Evolutionary conservation across 2,329 filamentous ascomycete genomes (phyloP).

Genomic region (Ramularia endophylla): DNA sequence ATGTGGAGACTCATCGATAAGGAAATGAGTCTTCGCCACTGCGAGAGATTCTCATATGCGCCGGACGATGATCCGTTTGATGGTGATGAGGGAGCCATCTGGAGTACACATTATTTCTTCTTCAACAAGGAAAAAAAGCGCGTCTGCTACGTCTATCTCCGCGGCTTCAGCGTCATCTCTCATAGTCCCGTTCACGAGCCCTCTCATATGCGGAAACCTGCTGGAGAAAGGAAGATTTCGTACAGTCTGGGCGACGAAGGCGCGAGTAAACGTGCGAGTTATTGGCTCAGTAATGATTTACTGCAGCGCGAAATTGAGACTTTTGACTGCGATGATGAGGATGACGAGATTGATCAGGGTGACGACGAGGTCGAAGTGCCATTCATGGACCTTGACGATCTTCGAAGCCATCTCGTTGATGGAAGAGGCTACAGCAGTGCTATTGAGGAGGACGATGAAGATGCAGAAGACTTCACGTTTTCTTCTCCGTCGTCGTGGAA

Average conservation of each 20-base stretch:
- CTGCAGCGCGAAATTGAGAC: conserved; percentile 20
- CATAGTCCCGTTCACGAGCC: conserved; percentile 49
- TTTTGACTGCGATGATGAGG: conserved; percentile 28
- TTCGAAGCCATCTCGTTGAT: conserved; percentile 29
- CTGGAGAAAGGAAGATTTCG: conserved; percentile 21
- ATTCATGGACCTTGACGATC: conserved; percentile 31
- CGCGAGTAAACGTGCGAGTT: conserved; percentile 74
- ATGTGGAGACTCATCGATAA: conserved; percentile 93
- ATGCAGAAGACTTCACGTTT: conserved; percentile 3
- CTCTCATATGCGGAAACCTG: conserved; percentile 41
- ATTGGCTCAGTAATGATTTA: conserved; percentile 73
- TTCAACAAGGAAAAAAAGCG: conserved; percentile 91
- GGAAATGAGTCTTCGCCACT: conserved; percentile 87
- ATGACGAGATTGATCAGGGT: conserved; percentile 19
- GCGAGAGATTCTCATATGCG: conserved; percentile 81
- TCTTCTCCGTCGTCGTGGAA: conserved; percentile 2
- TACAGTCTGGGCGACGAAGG: conserved; percentile 42
- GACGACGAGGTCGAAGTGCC: conserved; percentile 32
- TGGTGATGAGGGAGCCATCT: conserved; percentile 87
- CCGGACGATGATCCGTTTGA: conserved; percentile 87
- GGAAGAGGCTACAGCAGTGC: conserved; percentile 20
- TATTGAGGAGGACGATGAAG: conserved; percentile 18
- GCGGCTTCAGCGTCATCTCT: conserved; percentile 74
- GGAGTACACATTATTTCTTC: conserved; percentile 95
- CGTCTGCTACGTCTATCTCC: conserved; percentile 88